Conservation (phyloP, 805 yeast species). For the Grigorovia jiainica region DNA sequence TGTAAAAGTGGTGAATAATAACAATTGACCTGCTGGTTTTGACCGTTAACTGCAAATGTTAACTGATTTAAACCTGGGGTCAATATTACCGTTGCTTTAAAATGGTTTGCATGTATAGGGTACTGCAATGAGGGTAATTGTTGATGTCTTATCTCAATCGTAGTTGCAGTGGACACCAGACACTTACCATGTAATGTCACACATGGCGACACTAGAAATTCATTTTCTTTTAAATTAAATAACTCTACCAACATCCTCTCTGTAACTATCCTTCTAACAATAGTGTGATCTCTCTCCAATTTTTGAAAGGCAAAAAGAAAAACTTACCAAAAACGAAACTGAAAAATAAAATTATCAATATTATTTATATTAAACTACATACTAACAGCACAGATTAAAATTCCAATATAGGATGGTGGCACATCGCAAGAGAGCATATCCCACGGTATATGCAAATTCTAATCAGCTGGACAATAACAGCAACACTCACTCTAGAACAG, state of each 20-base stretch:
- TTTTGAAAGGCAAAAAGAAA: not conserved
- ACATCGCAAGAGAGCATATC: not conserved
- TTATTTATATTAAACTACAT: no score
- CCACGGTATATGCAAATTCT: not conserved
- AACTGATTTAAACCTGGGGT: conserved; percentile 60
- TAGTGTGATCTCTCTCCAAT: not conserved
- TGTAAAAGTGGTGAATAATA: conserved; percentile 47
- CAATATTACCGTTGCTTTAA: conserved; percentile 67
- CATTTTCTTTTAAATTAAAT: conserved; percentile 28
- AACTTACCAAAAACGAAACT: not conserved
- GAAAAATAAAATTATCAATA: not conserved
- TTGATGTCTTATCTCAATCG: conserved; percentile 36
- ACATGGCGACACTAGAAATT: conserved; percentile 39
- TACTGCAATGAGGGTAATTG: conserved; percentile 54
- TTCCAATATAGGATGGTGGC: no score
- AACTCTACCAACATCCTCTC: conserved; percentile 14
- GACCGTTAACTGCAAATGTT: conserved; percentile 37
- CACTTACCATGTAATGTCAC: conserved; percentile 41
- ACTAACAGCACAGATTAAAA: no score
- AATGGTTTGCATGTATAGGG: conserved; percentile 60
- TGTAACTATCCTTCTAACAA: not conserved
- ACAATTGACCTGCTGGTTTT: conserved; percentile 28
- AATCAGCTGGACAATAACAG: no score
- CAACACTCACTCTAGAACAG: no score
- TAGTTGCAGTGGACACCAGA: conserved; percentile 22